phyloP scores from a whole-genome alignment of 1,284 basidiomycete species.

The Leucoagaricus sp. region DNA sequence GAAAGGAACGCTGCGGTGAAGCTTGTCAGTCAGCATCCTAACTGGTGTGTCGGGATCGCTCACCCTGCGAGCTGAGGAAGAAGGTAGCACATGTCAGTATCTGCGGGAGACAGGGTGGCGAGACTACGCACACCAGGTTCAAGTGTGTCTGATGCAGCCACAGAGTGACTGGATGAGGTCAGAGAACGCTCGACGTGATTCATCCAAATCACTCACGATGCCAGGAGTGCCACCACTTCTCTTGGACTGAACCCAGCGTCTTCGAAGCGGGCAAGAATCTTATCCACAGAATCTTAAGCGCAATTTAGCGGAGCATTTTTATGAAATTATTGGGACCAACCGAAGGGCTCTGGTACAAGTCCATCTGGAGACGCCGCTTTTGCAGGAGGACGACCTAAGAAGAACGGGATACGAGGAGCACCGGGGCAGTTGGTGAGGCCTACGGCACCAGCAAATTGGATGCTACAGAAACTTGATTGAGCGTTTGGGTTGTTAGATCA shows the following conservation, averaged over 20 bases:
- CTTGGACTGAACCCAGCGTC: constrained; percentile 42
- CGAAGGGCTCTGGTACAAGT: constrained; percentile 38
- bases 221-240: constrained; percentile 44
- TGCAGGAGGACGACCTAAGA: constrained; percentile 37
- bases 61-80: constrained; percentile 3
- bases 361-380: constrained; percentile 36
- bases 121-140: constrained; percentile 6
- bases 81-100: not conserved
- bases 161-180: constrained; percentile 26
- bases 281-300: constrained; percentile 33
- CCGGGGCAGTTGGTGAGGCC: constrained; percentile 44
- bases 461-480: too few species aligned
- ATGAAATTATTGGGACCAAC: not conserved
- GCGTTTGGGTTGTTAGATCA: not conserved
- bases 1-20: constrained; percentile 33
- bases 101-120: not conserved
- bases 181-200: not conserved
- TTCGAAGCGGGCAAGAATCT: constrained; percentile 40
- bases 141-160: constrained; percentile 29
- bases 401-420: constrained; percentile 41
- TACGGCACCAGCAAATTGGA: constrained; percentile 43
- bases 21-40: not conserved
- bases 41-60: not conserved
- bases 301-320: not conserved
- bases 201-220: constrained; percentile 23